A percentile compares a stretch with the other conserved stretches of the same genome.
Evolutionary conservation across 2,329 filamentous ascomycete species (phyloP).

Genomic region (Colletotrichum cordylinicola): DNA sequence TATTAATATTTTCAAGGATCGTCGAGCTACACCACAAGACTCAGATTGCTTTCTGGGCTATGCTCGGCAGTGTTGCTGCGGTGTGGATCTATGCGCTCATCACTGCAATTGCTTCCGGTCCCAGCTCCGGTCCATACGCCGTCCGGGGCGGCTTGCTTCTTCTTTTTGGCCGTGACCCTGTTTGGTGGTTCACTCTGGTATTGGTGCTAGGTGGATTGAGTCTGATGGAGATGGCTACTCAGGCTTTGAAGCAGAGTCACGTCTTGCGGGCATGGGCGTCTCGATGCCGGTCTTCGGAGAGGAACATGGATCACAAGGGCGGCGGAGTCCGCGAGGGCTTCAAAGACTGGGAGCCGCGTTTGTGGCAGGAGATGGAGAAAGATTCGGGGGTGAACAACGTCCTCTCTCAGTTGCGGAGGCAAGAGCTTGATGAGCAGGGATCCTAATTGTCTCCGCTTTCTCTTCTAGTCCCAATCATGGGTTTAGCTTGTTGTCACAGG

Average conservation of each 20-base stretch:
- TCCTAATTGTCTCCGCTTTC: no score
- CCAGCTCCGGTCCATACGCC: neutral
- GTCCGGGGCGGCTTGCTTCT: neutral
- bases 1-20: neutral
- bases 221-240: neutral
- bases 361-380: conserved; percentile 65
- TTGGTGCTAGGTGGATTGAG: neutral
- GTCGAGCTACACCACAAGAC: neutral
- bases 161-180: neutral
- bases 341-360: conserved; percentile 57
- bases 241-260: neutral
- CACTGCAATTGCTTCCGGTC: neutral
- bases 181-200: neutral
- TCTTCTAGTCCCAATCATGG: no score
- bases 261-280: neutral
- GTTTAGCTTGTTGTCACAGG: no score
- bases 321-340: conserved; percentile 24
- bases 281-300: conserved; percentile 50
- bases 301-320: conserved; percentile 43
- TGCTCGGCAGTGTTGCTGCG: neutral
- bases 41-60: neutral
- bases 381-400: conserved; percentile 32
- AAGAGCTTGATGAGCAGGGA: no score
- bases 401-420: neutral
- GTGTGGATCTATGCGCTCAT: neutral